Conservation (phyloP, 73 alveolate species). For the Tetrahymena borealis region DNA sequence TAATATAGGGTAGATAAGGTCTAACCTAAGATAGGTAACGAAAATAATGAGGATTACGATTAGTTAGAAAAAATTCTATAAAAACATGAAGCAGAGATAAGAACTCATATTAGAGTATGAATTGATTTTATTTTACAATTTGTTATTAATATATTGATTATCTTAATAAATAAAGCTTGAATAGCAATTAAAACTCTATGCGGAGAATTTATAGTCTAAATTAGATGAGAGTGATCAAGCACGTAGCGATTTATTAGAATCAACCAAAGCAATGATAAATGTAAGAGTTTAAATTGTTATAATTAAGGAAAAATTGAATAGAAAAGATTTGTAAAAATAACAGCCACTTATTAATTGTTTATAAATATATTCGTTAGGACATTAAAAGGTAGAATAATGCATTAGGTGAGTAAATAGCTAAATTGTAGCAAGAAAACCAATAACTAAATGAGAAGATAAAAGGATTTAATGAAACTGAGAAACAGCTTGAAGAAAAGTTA, state of each 20-base stretch:
- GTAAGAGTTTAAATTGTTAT: neutral
- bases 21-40: neutral
- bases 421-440: neutral
- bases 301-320: neutral
- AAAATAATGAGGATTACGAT: neutral
- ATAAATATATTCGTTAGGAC: neutral
- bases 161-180: neutral
- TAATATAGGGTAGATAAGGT: neutral
- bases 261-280: neutral
- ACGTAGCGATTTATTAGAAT: neutral
- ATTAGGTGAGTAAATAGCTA: neutral
- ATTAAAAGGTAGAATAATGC: neutral
- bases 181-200: neutral
- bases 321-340: neutral
- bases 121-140: neutral
- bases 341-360: neutral
- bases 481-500: neutral
- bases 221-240: neutral
- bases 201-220: neutral
- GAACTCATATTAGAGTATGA: neutral
- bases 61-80: neutral
- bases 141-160: neutral
- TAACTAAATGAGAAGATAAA: neutral
- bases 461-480: neutral
- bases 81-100: neutral